Evolutionary conservation across 768 basidiomycete species (phyloP).

Genomic region (Mycena kentingensis): DNA sequence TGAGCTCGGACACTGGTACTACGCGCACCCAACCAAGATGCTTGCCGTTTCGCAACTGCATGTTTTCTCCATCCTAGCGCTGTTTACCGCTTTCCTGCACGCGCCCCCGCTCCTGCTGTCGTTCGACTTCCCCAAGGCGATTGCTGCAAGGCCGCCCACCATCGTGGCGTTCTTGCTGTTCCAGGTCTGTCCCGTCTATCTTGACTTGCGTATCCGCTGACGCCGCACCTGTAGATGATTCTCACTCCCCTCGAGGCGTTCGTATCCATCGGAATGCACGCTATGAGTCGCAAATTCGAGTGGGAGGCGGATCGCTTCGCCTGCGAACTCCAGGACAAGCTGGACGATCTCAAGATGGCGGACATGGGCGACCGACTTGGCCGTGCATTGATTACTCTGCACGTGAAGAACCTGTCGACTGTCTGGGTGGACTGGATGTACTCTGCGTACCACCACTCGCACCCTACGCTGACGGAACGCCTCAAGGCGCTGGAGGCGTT

Average conservation of each 20-base stretch:
- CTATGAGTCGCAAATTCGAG: conserved; percentile 83
- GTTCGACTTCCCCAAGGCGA: conserved; percentile 73
- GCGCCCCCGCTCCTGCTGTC: conserved; percentile 77
- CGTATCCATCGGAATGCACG: conserved; percentile 74
- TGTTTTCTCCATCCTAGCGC: conserved; percentile 80
- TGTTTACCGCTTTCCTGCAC: conserved; percentile 88
- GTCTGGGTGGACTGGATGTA: conserved; percentile 97
- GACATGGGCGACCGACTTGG: conserved; percentile 88
- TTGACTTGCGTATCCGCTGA: background rate
- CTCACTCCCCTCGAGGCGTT: conserved; percentile 78
- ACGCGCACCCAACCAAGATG: conserved; percentile 87
- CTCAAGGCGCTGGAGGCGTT: conserved; percentile 78
- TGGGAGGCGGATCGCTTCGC: conserved; percentile 93
- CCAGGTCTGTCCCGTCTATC: conserved; percentile 47
- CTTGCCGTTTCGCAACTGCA: conserved; percentile 85
- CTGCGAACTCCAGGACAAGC: conserved; percentile 62
- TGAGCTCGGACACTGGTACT: conserved; percentile 96
- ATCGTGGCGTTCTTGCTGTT: conserved; percentile 87
- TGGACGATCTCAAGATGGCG: conserved; percentile 58
- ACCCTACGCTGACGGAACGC: conserved; percentile 91
- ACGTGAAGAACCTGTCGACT: conserved; percentile 90
- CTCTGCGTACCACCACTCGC: conserved; percentile 94
- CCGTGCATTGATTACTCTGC: conserved; percentile 79
- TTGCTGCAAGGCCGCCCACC: conserved; percentile 71
- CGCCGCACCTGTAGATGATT: conserved; percentile 56